Conservation (phyloP, 768 basidiomycete species). For the Pseudohyphozyma bogoriensis region DNA sequence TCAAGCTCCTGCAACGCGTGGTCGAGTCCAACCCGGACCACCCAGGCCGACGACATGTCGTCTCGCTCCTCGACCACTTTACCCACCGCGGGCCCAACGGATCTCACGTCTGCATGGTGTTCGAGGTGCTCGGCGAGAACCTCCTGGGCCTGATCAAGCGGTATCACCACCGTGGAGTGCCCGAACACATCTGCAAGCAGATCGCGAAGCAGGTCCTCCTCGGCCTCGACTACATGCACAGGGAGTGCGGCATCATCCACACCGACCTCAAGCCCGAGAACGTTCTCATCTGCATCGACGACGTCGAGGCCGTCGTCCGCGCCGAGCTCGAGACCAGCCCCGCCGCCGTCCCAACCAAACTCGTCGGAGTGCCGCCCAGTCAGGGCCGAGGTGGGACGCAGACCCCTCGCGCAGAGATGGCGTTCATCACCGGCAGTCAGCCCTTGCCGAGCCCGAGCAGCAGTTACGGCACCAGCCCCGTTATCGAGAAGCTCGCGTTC, state of each 20-base stretch:
- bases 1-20: conserved; percentile 90
- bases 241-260: conserved; percentile 93
- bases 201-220: conserved; percentile 93
- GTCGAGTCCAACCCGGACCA: conserved; percentile 75
- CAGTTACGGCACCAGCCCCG: conserved; percentile 60
- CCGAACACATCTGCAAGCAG: conserved; percentile 82
- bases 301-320: conserved; percentile 85
- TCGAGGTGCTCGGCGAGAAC: conserved; percentile 96
- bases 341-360: conserved; percentile 49
- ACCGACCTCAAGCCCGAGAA: conserved; percentile 98
- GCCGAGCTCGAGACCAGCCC: conserved; percentile 43
- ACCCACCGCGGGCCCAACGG: conserved; percentile 94
- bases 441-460: conserved; percentile 66
- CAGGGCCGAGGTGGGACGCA: conserved; percentile 93
- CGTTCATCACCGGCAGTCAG: conserved; percentile 84
- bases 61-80: conserved; percentile 96
- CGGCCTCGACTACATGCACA: conserved; percentile 95
- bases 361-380: conserved; percentile 76
- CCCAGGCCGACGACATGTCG: conserved; percentile 84
- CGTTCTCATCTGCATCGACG: conserved; percentile 91
- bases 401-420: conserved; percentile 69
- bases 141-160: conserved; percentile 89
- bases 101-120: conserved; percentile 97
- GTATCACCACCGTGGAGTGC: conserved; percentile 96
- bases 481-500: conserved; percentile 78